Evolutionary conservation across 2,329 filamentous ascomycete species (phyloP).

Genomic region (Fusarium protoensiforme): DNA sequence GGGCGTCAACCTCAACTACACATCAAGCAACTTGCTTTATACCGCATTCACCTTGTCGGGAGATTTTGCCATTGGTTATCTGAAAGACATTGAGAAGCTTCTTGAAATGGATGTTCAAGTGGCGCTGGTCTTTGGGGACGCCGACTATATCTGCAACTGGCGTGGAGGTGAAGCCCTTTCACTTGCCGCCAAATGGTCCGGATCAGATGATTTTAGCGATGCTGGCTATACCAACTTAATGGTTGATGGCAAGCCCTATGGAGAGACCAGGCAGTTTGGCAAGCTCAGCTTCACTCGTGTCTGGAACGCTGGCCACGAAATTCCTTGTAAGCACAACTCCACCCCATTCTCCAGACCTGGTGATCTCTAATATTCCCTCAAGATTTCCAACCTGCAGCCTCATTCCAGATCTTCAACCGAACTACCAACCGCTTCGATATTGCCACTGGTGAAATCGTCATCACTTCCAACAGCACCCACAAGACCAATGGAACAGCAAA

Average conservation of each 20-base stretch:
- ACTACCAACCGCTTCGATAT: constrained; percentile 14
- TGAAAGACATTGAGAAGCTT: constrained; percentile 11
- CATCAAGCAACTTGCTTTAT: constrained; percentile 12
- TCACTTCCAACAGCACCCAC: neutral
- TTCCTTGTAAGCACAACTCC: constrained; percentile 1
- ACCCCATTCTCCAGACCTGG: too few relatives aligned
- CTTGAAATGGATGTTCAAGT: constrained; percentile 16
- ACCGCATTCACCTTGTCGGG: constrained; percentile 10
- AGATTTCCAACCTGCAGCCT: constrained; percentile 13
- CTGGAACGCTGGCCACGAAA: constrained; percentile 19
- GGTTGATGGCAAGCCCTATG: constrained; percentile 10
- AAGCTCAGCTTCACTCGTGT: constrained; percentile 21
- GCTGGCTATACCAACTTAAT: constrained; percentile 13
- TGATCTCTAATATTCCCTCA: neutral
- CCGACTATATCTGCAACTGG: constrained; percentile 28
- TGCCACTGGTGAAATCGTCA: constrained; percentile 4
- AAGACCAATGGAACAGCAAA: constrained; percentile 12
- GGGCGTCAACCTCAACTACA: constrained; percentile 21
- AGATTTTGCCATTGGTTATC: constrained; percentile 4
- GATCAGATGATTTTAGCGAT: neutral
- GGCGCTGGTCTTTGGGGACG: constrained; percentile 14
- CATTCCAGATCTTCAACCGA: constrained; percentile 17
- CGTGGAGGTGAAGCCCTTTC: constrained; percentile 18
- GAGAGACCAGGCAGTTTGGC: constrained; percentile 15
- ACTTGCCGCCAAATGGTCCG: constrained; percentile 1